Conservation (phyloP, 768 basidiomycete species). For the Russula sp. region DNA sequence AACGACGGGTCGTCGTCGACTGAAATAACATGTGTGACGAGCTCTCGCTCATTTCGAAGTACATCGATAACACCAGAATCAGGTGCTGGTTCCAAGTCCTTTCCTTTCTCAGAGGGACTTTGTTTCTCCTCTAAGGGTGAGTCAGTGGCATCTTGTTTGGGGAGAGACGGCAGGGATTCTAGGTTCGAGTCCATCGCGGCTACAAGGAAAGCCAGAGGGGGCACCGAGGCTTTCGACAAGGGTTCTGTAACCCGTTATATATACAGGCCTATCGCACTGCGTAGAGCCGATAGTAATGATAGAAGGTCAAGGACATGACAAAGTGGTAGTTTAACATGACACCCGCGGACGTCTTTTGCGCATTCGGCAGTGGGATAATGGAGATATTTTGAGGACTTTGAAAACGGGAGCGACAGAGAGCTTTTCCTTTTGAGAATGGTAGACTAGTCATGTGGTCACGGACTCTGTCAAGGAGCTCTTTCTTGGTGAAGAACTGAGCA, state of each 20-base stretch:
- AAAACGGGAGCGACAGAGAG: no score
- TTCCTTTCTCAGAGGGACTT: constrained; percentile 22
- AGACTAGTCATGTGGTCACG: no score
- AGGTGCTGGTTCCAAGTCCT: constrained; percentile 31
- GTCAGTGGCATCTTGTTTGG: background rate
- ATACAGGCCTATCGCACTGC: background rate
- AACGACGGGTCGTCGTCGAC: constrained; percentile 39
- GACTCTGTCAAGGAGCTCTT: no score
- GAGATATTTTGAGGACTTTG: no score
- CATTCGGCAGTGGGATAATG: no score
- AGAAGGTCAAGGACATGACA: no score
- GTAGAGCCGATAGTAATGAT: no score
- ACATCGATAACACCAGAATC: constrained; percentile 28
- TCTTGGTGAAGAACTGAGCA: no score
- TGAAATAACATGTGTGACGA: constrained; percentile 40
- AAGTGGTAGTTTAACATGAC: background rate
- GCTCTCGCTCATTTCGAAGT: constrained; percentile 39
- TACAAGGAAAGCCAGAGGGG: no score
- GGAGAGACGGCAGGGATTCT: background rate
- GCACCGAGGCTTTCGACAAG: background rate
- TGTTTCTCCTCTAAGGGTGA: constrained; percentile 27
- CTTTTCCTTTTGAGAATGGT: background rate
- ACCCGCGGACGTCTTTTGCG: background rate
- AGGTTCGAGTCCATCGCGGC: background rate
- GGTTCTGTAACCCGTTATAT: background rate